Evolutionary conservation across 2,329 filamentous ascomycete genomes (phyloP).

Genomic region (Ophiocordyceps australis): DNA sequence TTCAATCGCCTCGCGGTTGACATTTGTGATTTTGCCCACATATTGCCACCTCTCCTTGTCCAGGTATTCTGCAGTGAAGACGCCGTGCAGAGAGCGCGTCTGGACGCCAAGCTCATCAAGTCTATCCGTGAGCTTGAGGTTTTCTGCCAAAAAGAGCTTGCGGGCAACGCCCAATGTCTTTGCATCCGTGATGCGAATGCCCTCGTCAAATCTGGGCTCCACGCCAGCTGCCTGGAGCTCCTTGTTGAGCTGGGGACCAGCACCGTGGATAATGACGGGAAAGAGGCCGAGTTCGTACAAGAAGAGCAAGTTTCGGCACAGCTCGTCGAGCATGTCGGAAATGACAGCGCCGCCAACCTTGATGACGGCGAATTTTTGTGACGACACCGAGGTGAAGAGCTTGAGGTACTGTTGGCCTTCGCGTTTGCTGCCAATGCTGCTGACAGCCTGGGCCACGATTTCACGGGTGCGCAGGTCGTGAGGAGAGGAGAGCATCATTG

Average conservation of each 20-base stretch:
- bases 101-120: constrained; percentile 80
- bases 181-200: constrained; percentile 85
- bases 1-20: constrained; percentile 82
- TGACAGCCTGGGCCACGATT: constrained; percentile 42
- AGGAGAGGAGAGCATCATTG: neutral
- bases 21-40: constrained; percentile 86
- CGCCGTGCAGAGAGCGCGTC: constrained; percentile 77
- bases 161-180: constrained; percentile 85
- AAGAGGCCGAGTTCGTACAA: constrained; percentile 89
- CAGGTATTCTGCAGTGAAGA: constrained; percentile 85
- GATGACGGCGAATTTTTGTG: constrained; percentile 94
- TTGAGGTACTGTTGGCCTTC: constrained; percentile 96
- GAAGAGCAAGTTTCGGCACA: constrained; percentile 78
- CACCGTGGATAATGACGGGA: constrained; percentile 90
- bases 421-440: constrained; percentile 88
- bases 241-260: constrained; percentile 86
- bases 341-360: constrained; percentile 96
- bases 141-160: constrained; percentile 89
- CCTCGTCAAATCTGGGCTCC: constrained; percentile 90
- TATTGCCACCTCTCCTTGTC: constrained; percentile 93
- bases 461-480: constrained; percentile 11
- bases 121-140: constrained; percentile 77
- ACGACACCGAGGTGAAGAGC: constrained; percentile 91
- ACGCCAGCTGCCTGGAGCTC: constrained; percentile 79
- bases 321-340: constrained; percentile 80